Percentiles rank a stretch among this genome's conserved stretches.
phyloP scores from a whole-genome alignment of 2,329 filamentous ascomycete species.

The Hymenoscyphus albidus region DNA sequence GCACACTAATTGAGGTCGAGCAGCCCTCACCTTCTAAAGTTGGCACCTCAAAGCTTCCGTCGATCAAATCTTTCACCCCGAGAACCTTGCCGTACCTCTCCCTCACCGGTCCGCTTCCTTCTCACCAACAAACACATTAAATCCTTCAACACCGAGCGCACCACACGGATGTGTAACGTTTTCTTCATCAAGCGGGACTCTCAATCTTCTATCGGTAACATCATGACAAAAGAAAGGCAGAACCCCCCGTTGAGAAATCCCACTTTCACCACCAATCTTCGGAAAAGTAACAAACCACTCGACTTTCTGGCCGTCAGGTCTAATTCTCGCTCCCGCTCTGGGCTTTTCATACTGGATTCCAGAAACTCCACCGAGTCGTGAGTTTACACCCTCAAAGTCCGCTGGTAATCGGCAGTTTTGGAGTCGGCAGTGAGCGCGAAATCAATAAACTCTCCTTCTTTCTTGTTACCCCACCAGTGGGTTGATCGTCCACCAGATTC shows the following conservation, averaged over 20 bases:
- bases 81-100: slow-evolving; percentile 34
- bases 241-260: slow-evolving; percentile 9
- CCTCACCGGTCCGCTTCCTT: slow-evolving; percentile 24
- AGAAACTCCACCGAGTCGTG: slow-evolving; percentile 36
- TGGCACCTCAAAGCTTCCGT: slow-evolving; percentile 11
- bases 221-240: slow-evolving; percentile 67
- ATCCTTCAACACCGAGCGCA: slow-evolving; percentile 46
- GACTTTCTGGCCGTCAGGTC: slow-evolving; percentile 52
- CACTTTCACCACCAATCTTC: neutral
- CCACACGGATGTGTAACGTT: slow-evolving; percentile 48
- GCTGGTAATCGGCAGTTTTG: neutral
- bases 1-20: slow-evolving; percentile 7
- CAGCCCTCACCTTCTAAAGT: slow-evolving; percentile 9
- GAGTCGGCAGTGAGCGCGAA: slow-evolving; percentile 52
- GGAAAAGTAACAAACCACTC: slow-evolving; percentile 56
- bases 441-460: slow-evolving; percentile 49
- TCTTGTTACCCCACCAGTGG: slow-evolving; percentile 57
- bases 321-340: slow-evolving; percentile 48
- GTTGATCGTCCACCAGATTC: slow-evolving; percentile 36
- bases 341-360: slow-evolving; percentile 47
- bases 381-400: slow-evolving; percentile 32
- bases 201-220: slow-evolving; percentile 49
- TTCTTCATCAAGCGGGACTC: slow-evolving; percentile 47
- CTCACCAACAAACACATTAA: slow-evolving; percentile 39
- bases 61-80: neutral